These are phyloP conservation scores for Neurospora intermedia DNA, from an alignment of 495 filamentous ascomycete genomes.

Conservation along the genomic window DNA sequence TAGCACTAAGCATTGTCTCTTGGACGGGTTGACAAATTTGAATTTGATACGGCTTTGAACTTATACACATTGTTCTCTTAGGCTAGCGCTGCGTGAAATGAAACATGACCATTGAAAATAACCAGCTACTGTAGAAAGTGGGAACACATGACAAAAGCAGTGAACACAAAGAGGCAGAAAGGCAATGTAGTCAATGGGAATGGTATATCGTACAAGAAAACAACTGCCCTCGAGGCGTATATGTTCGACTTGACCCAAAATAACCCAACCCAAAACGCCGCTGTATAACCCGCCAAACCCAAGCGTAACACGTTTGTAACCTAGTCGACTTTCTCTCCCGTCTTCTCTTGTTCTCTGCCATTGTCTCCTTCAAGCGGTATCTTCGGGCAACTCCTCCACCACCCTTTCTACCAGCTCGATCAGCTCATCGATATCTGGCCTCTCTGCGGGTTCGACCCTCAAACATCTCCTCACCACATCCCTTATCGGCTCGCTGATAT, in stretches of 20 bases:
- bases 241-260: background rate
- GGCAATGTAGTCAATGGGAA: background rate
- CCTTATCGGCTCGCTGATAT: constrained; percentile 66
- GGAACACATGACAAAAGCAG: background rate
- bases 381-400: constrained; percentile 63
- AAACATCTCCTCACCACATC: constrained; percentile 82
- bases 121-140: background rate
- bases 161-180: background rate
- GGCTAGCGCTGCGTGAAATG: background rate
- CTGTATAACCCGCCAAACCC: background rate
- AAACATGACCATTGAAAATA: background rate
- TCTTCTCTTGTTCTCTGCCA: background rate
- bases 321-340: background rate
- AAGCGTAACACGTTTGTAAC: background rate
- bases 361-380: constrained; percentile 25
- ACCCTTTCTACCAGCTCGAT: constrained; percentile 69
- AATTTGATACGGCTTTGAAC: background rate
- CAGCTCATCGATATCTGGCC: constrained; percentile 84
- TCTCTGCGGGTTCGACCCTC: constrained; percentile 81
- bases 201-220: constrained; percentile 1
- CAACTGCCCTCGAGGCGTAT: background rate
- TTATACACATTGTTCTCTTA: background rate
- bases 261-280: background rate
- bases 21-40: background rate
- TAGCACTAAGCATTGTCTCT: background rate